Evolutionary conservation across 2,329 filamentous ascomycete species (phyloP).

Genomic region (Dactylellina haptotyla): DNA sequence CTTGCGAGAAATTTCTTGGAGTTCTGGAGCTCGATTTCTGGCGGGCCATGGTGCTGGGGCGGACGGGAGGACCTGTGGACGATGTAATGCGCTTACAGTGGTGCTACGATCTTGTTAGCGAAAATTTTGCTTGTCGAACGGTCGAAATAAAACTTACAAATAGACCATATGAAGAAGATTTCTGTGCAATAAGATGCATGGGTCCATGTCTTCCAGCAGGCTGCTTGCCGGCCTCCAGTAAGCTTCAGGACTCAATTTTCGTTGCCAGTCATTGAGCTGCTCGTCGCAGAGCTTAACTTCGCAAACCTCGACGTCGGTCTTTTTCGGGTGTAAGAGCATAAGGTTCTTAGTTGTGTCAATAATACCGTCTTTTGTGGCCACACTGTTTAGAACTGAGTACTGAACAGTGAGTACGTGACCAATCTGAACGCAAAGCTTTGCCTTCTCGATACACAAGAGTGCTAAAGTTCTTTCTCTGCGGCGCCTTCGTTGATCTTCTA

Average conservation of each 20-base stretch:
- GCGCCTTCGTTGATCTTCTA: constrained; percentile 55
- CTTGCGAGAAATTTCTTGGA: constrained; percentile 82
- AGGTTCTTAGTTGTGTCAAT: constrained; percentile 75
- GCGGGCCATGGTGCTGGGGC: constrained; percentile 64
- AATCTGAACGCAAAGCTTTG: constrained; percentile 87
- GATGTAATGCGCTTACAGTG: constrained; percentile 87
- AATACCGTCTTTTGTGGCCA: constrained; percentile 76
- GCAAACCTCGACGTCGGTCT: constrained; percentile 81
- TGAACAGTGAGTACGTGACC: constrained; percentile 89
- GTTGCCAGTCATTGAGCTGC: constrained; percentile 80
- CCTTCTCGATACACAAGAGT: constrained; percentile 89
- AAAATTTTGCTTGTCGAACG: background rate
- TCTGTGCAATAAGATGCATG: constrained; percentile 74
- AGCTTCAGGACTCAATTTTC: constrained; percentile 70
- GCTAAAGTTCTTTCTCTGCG: constrained; percentile 80
- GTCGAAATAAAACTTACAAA: constrained; percentile 63
- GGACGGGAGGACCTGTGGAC: constrained; percentile 86
- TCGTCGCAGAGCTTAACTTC: constrained; percentile 81
- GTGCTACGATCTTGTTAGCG: constrained; percentile 64
- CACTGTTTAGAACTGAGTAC: constrained; percentile 88
- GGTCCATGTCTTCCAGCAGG: constrained; percentile 60
- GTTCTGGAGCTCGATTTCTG: constrained; percentile 67
- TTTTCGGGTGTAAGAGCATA: constrained; percentile 93
- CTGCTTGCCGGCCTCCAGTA: constrained; percentile 55
- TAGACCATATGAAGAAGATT: constrained; percentile 94